These are phyloP conservation scores for Beta corolliflora DNA, from an alignment of 179 eudicot genomes.

Conservation along the genomic window DNA sequence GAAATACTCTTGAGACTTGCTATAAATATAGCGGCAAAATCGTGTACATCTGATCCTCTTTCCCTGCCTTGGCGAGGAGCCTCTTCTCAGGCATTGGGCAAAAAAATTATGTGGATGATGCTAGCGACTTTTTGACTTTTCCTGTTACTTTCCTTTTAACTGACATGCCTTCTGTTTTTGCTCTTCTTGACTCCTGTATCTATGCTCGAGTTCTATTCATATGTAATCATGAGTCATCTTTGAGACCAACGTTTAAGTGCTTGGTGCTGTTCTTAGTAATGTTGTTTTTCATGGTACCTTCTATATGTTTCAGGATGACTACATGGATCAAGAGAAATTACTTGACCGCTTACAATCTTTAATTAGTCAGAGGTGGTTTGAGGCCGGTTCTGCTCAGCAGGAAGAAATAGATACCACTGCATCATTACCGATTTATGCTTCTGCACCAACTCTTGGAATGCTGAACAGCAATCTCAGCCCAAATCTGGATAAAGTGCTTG, in stretches of 20 bases:
- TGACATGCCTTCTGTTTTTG: neutral
- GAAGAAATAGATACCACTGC: constrained; percentile 18
- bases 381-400: constrained; percentile 27
- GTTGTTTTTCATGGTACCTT: neutral
- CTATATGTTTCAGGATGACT: constrained; percentile 38
- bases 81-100: neutral
- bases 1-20: too few relatives aligned
- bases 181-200: too few relatives aligned
- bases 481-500: constrained; percentile 14
- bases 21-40: neutral
- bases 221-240: too few relatives aligned
- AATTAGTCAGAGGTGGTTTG: constrained; percentile 28
- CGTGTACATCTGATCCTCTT: neutral
- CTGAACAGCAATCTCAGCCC: constrained; percentile 23
- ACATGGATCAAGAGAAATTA: constrained; percentile 31
- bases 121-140: neutral
- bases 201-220: neutral
- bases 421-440: constrained; percentile 27
- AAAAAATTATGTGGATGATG: neutral
- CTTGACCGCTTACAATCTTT: constrained; percentile 29
- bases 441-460: constrained; percentile 17
- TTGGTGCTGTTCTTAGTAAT: neutral
- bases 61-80: neutral
- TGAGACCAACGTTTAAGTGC: neutral
- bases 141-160: neutral